Percentiles rank a stretch among this genome's conserved stretches.
Evolutionary conservation across 352 stramenopile genomes (phyloP).

Genomic region (Globisporangium alternatum): DNA sequence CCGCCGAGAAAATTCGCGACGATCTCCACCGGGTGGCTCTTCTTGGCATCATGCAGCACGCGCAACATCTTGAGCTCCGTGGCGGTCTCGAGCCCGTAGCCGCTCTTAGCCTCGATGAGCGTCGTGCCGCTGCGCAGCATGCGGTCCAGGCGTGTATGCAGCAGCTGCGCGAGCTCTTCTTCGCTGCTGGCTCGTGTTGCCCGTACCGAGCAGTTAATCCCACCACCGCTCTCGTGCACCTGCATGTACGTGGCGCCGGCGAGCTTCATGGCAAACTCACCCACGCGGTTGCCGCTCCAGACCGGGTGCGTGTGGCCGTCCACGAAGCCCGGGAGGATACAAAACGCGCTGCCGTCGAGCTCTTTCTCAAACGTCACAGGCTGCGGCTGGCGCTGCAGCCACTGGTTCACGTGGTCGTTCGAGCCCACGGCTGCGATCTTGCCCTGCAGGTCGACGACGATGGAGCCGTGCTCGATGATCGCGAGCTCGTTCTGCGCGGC

Average conservation of each 20-base stretch:
- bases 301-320: constrained; percentile 85
- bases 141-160: constrained; percentile 55
- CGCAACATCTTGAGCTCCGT: constrained; percentile 85
- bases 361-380: constrained; percentile 69
- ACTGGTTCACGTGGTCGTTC: constrained; percentile 50
- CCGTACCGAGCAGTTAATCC: constrained; percentile 82
- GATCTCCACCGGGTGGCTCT: constrained; percentile 59
- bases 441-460: constrained; percentile 53
- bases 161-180: constrained; percentile 46
- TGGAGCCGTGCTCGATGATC: constrained; percentile 51
- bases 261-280: constrained; percentile 87
- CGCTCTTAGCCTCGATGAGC: constrained; percentile 79
- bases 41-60: constrained; percentile 60
- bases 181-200: constrained; percentile 64
- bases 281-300: constrained; percentile 81
- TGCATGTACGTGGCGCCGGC: constrained; percentile 81
- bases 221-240: constrained; percentile 67
- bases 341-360: constrained; percentile 62
- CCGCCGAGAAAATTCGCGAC: constrained; percentile 75
- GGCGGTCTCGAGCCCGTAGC: constrained; percentile 78
- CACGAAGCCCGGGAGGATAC: constrained; percentile 75
- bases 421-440: constrained; percentile 64
- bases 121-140: constrained; percentile 78
- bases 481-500: constrained; percentile 58
- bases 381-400: constrained; percentile 49